Base-by-base conservation (phyloP, 1,284 basidiomycete genomes). In the Microbotryum intermedium region DNA sequence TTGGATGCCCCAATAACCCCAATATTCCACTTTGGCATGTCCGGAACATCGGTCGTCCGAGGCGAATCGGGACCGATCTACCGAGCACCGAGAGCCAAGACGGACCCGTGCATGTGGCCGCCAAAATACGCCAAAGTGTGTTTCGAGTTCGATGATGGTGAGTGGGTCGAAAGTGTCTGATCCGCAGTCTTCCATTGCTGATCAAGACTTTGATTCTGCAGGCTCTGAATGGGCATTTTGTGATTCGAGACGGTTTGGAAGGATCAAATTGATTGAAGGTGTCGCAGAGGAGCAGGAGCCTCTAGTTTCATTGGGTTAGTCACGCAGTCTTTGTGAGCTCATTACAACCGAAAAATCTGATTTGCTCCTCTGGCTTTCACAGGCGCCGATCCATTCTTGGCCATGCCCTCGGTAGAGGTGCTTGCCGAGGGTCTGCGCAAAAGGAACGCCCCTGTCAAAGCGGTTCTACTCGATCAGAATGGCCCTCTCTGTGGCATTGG, bases 351-450 rank as follows among this genome's bases (percentile, higher is more conserved):
- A 11, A 39, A 39, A 39, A 39, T 9, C 34, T 39, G 34, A 39
- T 13, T 34, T 39, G 11, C 3, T 16, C 2, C 4, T 21, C 7
- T 25, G 21, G 8, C 18, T 5, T 3, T 0, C 34, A 3, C 42
- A 65, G 86, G 87, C 1, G 88, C 88, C 71, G 88, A 90, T 71
- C 88, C 88, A 0, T 81, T 89, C 47, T 76, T 88, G 26, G 80
- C 77, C 48, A 88, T 88, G 82, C 86, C 86, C 2, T 64, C 79
- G 4, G 66, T 85, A 1, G 79, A 80, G 3, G 78, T 82, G 30
- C 88, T 89, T 71, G 75, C 76, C 29, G 62, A 71, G 0, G 68
- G 78, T 18, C 76, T 88, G 10, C 68, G 72, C 13, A 84, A 81
- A 66, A 80, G 87, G 56, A 77, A 80, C 18, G 85, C 85, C 54